Base-by-base conservation (phyloP, 768 basidiomycete species). In the Xanthoconium stramineum region DNA sequence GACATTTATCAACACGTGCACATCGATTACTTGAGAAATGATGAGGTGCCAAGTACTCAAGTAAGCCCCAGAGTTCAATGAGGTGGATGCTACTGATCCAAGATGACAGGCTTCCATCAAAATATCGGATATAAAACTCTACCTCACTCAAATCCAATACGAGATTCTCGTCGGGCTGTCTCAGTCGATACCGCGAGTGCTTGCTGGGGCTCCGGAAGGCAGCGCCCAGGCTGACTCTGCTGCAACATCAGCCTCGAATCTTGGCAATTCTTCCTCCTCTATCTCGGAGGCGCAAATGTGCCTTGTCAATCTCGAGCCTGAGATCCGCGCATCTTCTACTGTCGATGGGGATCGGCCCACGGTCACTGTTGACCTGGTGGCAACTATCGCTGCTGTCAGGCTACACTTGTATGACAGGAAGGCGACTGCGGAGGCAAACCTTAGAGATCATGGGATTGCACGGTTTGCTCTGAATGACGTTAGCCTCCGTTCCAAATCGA, bases 91-190 rank as follows among this genome's bases (percentile, higher is more conserved):
- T 33, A 47, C 53, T 62, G 47, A 61, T 49, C 24, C 39, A 19
- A 24, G 36, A 51, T 51, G 36, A 29, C 56, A 96, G 94, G 73
- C 94, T 48, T 66, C 75, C 3, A 74, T 94, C 35, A 81, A 79
- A 53, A 81, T 96, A 52, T 93, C 94, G 3, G 92, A 95, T 63
- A 82, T 96, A 69, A 88, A 85, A 64, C 73, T 96, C 48, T 80
- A 88, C 62, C 75, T 98, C 49, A 95, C 94, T 5, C 88, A 95
- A 69, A 72, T 79, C 28, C 94, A 97, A 72, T 97, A 94, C 69
- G 72, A 75, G 50, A 77, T 90, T 46, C 74, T 96, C 19, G 76
- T 94, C 42, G 74, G 74, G 20, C 72, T 96, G 9, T 81, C 79
- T 2, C 80, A 78, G 60, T 84, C 89, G 6, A 84, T 96, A 57